These are phyloP conservation scores for Sporobolomyces pararoseus DNA, from an alignment of 768 basidiomycete genomes.

Conservation along the genomic window DNA sequence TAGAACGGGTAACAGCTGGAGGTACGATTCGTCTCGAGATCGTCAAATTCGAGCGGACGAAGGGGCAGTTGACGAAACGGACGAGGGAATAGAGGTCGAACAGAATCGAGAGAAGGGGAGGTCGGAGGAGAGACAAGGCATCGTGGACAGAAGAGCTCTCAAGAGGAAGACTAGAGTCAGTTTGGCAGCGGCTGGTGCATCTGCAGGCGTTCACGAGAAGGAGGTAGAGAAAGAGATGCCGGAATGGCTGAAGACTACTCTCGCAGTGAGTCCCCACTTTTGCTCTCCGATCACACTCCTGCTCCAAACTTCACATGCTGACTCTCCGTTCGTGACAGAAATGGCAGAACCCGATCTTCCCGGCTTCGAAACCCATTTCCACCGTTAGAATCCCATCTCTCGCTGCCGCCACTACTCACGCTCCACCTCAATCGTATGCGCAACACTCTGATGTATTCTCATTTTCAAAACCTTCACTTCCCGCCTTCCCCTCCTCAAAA, in stretches of 20 bases:
- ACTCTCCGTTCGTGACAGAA: conserved; percentile 14
- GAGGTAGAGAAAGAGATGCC: conserved; percentile 52
- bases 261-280: conserved; percentile 54
- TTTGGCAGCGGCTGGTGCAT: not conserved
- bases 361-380: conserved; percentile 50
- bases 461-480: too few relatives aligned
- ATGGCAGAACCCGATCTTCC: conserved; percentile 54
- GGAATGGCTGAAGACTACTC: conserved; percentile 62
- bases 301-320: not conserved
- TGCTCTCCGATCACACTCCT: not conserved
- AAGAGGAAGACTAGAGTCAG: not conserved
- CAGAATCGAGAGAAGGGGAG: not conserved
- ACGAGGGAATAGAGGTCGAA: too few relatives aligned
- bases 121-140: not conserved
- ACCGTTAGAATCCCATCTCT: conserved; percentile 12
- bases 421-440: too few relatives aligned
- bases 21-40: conserved; percentile 35
- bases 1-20: conserved; percentile 67
- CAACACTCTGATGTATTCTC: too few relatives aligned
- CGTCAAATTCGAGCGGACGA: not conserved
- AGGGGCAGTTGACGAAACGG: not conserved
- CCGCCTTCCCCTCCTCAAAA: not conserved
- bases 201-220: conserved; percentile 35
- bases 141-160: not conserved
- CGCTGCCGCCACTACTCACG: too few relatives aligned